Percentiles rank a stretch among this genome's conserved stretches.
phyloP scores from a whole-genome alignment of 2,329 filamentous ascomycete genomes.

The Fusarium scirpi region DNA sequence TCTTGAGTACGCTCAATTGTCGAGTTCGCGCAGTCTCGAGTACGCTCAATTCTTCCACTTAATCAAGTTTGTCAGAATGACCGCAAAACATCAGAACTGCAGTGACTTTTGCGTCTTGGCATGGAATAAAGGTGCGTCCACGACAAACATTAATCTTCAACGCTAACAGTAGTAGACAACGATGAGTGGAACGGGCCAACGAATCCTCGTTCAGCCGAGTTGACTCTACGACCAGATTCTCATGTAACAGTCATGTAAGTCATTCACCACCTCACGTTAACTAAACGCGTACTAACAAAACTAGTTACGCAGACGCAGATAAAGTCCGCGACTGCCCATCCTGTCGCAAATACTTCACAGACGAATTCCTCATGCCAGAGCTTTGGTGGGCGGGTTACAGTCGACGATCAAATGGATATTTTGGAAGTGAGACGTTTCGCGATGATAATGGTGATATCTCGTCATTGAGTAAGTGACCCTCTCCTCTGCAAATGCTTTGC shows the following conservation, averaged over 20 bases:
- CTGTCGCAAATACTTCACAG: constrained; percentile 45
- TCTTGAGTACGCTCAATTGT: too few species aligned
- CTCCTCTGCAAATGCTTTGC: accelerated
- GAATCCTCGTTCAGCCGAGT: neutral
- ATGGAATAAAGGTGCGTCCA: constrained; percentile 25
- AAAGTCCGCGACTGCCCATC: constrained; percentile 45
- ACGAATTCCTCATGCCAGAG: constrained; percentile 32
- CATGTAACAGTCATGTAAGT: constrained; percentile 28
- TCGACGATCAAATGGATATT: constrained; percentile 55
- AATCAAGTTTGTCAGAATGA: neutral
- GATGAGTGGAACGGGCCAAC: neutral
- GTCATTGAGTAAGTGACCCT: neutral
- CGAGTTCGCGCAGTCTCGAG: too few species aligned
- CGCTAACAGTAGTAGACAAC: constrained; percentile 5
- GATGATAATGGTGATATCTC: neutral
- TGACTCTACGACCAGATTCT: constrained; percentile 1
- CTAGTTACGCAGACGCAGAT: constrained; percentile 50
- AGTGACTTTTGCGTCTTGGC: constrained; percentile 2
- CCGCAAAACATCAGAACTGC: constrained; percentile 1
- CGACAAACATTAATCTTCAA: accelerated
- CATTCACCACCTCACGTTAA: accelerated
- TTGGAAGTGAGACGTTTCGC: constrained; percentile 53
- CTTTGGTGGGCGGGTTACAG: constrained; percentile 54
- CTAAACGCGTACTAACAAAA: accelerated
- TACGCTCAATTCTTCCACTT: too few species aligned